These are phyloP conservation scores for Rhododendron ferrugineum DNA, from an alignment of 148 eudicot genomes.

Conservation along the genomic window DNA sequence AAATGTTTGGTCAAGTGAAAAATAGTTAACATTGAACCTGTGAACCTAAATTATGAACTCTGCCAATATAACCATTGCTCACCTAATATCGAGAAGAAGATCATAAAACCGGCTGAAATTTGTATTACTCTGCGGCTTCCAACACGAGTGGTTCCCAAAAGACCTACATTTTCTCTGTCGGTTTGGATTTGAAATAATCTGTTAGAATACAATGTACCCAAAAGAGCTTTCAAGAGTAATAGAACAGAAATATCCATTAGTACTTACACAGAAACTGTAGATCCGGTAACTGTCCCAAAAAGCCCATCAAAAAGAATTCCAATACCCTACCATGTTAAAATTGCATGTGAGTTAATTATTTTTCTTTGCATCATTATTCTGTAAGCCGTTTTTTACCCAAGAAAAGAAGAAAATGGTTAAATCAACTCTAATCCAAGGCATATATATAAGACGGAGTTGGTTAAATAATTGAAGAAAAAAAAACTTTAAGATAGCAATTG, in stretches of 20 bases:
- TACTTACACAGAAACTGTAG: slow-evolving; percentile 84
- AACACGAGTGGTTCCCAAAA: slow-evolving; percentile 91
- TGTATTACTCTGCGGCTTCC: slow-evolving; percentile 97
- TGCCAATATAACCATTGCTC: background rate
- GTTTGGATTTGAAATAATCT: slow-evolving; percentile 14
- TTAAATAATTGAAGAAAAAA: background rate
- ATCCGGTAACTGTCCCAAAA: slow-evolving; percentile 91
- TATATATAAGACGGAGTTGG: background rate
- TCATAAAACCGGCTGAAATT: slow-evolving; percentile 98
- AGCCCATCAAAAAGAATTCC: slow-evolving; percentile 86
- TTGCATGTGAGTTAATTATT: background rate
- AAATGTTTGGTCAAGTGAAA: background rate
- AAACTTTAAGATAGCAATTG: background rate
- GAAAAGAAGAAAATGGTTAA: background rate
- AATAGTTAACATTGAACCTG: background rate
- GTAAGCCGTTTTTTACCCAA: background rate
- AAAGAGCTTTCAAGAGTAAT: background rate
- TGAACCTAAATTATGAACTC: background rate
- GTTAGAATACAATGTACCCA: background rate
- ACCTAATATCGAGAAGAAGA: slow-evolving; percentile 85
- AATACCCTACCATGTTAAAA: slow-evolving; percentile 49
- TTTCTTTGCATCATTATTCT: background rate
- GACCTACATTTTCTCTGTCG: slow-evolving; percentile 89
- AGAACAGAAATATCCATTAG: background rate
- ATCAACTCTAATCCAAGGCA: background rate